Evolutionary conservation across 257 asterid species (phyloP).

Genomic region (Solanum piurae): DNA sequence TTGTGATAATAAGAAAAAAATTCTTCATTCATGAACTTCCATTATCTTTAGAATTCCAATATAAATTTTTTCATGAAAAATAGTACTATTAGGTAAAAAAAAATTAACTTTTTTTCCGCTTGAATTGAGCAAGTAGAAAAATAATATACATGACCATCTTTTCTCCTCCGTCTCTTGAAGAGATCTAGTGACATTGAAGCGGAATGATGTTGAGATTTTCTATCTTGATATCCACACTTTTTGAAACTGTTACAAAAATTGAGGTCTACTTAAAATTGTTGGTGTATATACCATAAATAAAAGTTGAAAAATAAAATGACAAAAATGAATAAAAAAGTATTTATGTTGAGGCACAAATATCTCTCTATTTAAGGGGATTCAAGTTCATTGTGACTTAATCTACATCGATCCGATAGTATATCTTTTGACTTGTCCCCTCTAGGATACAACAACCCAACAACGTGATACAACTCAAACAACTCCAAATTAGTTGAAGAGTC

Average conservation of each 20-base stretch:
- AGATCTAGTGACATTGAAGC: neutral
- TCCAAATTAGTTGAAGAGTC: neutral
- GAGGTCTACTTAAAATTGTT: neutral
- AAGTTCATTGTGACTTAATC: too few species aligned
- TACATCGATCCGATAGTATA: too few species aligned
- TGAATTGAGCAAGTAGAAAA: neutral
- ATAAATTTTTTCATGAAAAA: neutral
- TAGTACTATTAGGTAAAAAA: too few species aligned
- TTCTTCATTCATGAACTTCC: neutral
- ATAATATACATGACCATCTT: neutral
- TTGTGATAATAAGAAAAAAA: too few species aligned
- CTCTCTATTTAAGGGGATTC: too few species aligned
- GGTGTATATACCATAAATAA: neutral
- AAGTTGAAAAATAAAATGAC: neutral
- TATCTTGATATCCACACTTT: neutral
- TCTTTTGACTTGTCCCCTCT: neutral
- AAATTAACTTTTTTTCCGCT: neutral
- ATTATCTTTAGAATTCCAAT: neutral
- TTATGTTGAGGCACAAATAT: neutral
- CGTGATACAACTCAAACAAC: neutral
- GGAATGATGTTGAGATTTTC: neutral
- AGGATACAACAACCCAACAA: too few species aligned
- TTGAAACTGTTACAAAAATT: neutral
- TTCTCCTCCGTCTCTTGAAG: neutral
- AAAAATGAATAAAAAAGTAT: too few species aligned